Evolutionary conservation across 2,329 filamentous ascomycete species (phyloP).

Genomic region (Coccinonectria pachysandricola): DNA sequence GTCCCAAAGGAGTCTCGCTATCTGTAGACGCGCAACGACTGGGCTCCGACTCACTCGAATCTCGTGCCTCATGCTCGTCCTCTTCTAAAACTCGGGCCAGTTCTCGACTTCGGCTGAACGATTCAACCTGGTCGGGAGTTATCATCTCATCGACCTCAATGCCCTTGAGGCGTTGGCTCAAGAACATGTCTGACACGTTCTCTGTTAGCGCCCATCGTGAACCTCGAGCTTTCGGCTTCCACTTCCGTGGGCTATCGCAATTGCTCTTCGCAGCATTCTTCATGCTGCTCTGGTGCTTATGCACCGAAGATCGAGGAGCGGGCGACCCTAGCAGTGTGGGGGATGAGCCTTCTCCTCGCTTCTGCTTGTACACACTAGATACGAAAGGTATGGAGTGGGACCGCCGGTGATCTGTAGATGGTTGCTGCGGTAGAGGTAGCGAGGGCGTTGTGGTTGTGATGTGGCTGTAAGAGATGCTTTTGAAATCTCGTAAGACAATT

Average conservation of each 20-base stretch:
- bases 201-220: conserved; percentile 44
- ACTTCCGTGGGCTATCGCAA: conserved; percentile 5
- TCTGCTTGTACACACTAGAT: too few relatives aligned
- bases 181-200: conserved; percentile 48
- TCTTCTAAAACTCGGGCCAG: conserved; percentile 14
- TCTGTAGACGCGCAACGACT: conserved; percentile 16
- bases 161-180: conserved; percentile 41
- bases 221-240: conserved; percentile 10
- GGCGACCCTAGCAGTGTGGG: conserved; percentile 8
- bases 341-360: conserved; percentile 4
- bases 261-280: conserved; percentile 16
- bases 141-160: conserved; percentile 51
- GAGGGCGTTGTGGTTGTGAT: too few relatives aligned
- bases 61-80: conserved; percentile 6
- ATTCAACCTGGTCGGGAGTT: conserved; percentile 40
- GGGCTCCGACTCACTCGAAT: conserved; percentile 15
- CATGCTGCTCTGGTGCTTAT: conserved; percentile 32
- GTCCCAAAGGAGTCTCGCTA: conserved; percentile 32
- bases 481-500: too few relatives aligned
- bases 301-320: conserved; percentile 24
- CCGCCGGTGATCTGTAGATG: too few relatives aligned
- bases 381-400: too few relatives aligned
- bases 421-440: too few relatives aligned
- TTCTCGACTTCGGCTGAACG: conserved; percentile 29
- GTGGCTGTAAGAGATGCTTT: too few relatives aligned